These are phyloP conservation scores for Dioscorea dumetorum DNA, from an alignment of 106 monocot species.

Conservation along the genomic window DNA sequence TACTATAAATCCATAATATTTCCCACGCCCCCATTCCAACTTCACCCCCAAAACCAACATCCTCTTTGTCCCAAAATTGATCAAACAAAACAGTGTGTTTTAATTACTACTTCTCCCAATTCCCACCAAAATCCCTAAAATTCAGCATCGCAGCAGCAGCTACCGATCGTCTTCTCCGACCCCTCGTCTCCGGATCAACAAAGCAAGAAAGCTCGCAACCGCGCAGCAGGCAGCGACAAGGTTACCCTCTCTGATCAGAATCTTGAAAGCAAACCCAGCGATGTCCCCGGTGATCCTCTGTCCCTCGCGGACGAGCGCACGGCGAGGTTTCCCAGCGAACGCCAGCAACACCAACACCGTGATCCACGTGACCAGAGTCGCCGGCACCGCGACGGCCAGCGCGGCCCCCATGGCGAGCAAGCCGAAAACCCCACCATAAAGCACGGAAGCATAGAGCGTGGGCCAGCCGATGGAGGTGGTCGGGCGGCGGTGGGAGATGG, in stretches of 20 bases:
- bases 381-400: slow-evolving; percentile 62
- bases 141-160: too few relatives aligned
- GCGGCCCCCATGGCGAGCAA: slow-evolving; percentile 68
- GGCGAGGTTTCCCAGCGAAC: slow-evolving; percentile 39
- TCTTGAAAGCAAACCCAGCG: background rate
- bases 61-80: too few relatives aligned
- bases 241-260: slow-evolving; percentile 13
- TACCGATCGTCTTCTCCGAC: background rate
- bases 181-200: background rate
- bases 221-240: slow-evolving; percentile 11
- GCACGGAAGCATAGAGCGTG: slow-evolving; percentile 48
- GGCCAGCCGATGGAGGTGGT: slow-evolving; percentile 18
- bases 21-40: too few relatives aligned
- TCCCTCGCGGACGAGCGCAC: slow-evolving; percentile 5
- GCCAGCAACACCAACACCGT: slow-evolving; percentile 74
- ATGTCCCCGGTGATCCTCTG: slow-evolving; percentile 14
- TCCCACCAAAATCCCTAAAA: too few relatives aligned
- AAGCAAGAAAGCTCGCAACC: slow-evolving; percentile 6
- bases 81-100: too few relatives aligned
- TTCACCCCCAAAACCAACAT: too few relatives aligned
- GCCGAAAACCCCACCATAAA: slow-evolving; percentile 68
- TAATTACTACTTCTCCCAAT: too few relatives aligned
- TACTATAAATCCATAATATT: too few relatives aligned
- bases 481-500: slow-evolving; percentile 22
- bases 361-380: slow-evolving; percentile 72